Evolutionary conservation across 768 basidiomycete species (phyloP).

Genomic region (Tubosaeta sp.): DNA sequence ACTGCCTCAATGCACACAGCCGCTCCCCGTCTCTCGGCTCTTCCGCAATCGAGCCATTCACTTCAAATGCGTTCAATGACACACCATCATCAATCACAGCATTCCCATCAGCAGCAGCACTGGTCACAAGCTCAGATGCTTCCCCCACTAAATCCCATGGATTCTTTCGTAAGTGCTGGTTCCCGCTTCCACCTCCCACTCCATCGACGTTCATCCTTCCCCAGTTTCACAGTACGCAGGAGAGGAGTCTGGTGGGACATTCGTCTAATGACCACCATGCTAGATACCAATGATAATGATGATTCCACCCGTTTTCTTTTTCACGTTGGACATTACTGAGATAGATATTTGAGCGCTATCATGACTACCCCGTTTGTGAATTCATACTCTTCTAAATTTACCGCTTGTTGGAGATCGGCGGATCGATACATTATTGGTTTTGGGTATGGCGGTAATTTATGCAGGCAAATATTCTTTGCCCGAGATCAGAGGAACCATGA

Average conservation of each 20-base stretch:
- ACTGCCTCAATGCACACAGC: conserved; percentile 28
- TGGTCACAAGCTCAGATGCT: conserved; percentile 49
- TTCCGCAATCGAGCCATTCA: conserved; percentile 27
- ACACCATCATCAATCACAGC: conserved; percentile 36
- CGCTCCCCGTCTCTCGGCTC: conserved; percentile 38
- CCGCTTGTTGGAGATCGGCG: conserved; percentile 37
- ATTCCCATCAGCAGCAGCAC: conserved; percentile 35
- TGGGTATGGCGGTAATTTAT: conserved; percentile 39
- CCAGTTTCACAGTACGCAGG: conserved; percentile 36
- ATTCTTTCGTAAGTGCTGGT: conserved; percentile 55
- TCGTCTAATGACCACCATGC: conserved; percentile 43
- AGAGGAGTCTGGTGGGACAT: conserved; percentile 46
- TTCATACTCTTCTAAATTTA: conserved; percentile 39
- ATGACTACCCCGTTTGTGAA: conserved; percentile 45
- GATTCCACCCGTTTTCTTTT: conserved; percentile 26
- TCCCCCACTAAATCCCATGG: conserved; percentile 49
- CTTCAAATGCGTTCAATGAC: conserved; percentile 49
- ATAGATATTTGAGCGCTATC: conserved; percentile 43
- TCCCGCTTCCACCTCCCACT: background rate
- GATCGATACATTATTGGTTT: conserved; percentile 32
- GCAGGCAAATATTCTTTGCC: conserved; percentile 3
- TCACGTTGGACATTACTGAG: conserved; percentile 40
- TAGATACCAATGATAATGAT: conserved; percentile 49
- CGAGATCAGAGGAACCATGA: conserved; percentile 13
- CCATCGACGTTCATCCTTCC: conserved; percentile 6